Percentiles rank a stretch among this genome's conserved stretches.
phyloP scores from a whole-genome alignment of 2,329 filamentous ascomycete species.

The Ophiostoma perfectum region DNA sequence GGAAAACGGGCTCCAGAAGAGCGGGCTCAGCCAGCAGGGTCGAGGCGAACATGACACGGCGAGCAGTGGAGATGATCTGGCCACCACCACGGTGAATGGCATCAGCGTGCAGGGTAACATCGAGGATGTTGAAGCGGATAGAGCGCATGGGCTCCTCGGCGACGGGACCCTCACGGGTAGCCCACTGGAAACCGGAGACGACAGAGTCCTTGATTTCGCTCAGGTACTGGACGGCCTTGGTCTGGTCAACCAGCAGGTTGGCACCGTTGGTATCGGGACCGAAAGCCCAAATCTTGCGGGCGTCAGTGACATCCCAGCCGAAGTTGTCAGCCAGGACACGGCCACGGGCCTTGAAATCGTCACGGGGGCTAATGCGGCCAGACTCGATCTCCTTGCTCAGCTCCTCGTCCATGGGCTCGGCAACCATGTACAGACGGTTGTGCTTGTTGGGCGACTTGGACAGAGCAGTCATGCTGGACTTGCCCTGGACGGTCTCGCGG shows the following conservation, averaged over 20 bases:
- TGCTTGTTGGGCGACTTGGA: conserved; percentile 99
- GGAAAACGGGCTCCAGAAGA: conserved; percentile 95
- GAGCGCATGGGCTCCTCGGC: conserved; percentile 98
- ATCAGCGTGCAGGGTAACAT: conserved; percentile 99
- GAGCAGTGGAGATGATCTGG: conserved; percentile 75
- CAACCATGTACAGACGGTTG: conserved; percentile 98
- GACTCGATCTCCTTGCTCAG: conserved; percentile 82
- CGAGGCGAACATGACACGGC: conserved; percentile 94
- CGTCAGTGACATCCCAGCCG: conserved; percentile 99
- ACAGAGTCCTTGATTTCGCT: conserved; percentile 99
- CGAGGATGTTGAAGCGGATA: conserved; percentile 97
- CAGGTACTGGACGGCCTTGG: conserved; percentile 99
- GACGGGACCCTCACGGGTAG: conserved; percentile 92
- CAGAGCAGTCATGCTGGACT: conserved; percentile 90
- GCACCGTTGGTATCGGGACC: conserved; percentile 95
- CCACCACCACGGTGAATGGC: conserved; percentile 87
- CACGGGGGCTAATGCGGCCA: conserved; percentile 89
- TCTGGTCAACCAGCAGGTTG: conserved; percentile 99
- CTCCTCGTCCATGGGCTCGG: conserved; percentile 86
- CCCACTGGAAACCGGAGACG: conserved; percentile 99
- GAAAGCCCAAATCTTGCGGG: conserved; percentile 99
- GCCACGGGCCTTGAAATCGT: conserved; percentile 98
- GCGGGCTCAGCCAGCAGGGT: conserved; percentile 84
- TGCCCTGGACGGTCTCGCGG: conserved; percentile 85
- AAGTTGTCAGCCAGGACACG: conserved; percentile 93